Percentiles rank a stretch among this genome's conserved stretches.
Evolutionary conservation across 768 basidiomycete species (phyloP).

Genomic region (Amanita inopinata): DNA sequence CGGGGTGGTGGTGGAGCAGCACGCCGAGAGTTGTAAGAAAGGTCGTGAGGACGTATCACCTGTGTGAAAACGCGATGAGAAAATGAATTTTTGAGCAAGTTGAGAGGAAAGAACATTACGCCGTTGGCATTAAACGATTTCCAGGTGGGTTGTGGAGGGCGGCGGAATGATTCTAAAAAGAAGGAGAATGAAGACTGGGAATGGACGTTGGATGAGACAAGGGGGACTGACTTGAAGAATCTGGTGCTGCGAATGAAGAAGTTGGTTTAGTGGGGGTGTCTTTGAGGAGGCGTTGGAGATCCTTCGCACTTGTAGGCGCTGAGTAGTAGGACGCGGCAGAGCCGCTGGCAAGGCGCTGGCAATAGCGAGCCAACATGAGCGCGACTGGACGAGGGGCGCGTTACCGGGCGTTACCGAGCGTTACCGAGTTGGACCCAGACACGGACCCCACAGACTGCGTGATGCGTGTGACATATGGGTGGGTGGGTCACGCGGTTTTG

Average conservation of each 20-base stretch:
- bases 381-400: no score
- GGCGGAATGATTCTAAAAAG: background rate
- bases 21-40: constrained; percentile 28
- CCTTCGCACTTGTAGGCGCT: no score
- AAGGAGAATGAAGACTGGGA: background rate
- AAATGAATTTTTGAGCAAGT: background rate
- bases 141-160: background rate
- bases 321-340: no score
- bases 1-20: constrained; percentile 14
- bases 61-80: constrained; percentile 14
- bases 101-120: constrained; percentile 1
- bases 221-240: background rate
- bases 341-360: no score
- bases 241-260: background rate
- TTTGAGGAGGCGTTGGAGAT: no score
- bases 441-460: no score
- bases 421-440: no score
- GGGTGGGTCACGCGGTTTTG: no score
- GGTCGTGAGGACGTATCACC: constrained; percentile 38
- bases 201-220: background rate
- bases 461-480: no score
- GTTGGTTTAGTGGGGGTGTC: no score
- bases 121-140: constrained; percentile 5
- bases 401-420: no score
- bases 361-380: no score